Evolutionary conservation across 2,329 filamentous ascomycete species (phyloP), one percentile per base, ranked within the genome.

Genomic region (Drechslerella stenobrocha): DNA sequence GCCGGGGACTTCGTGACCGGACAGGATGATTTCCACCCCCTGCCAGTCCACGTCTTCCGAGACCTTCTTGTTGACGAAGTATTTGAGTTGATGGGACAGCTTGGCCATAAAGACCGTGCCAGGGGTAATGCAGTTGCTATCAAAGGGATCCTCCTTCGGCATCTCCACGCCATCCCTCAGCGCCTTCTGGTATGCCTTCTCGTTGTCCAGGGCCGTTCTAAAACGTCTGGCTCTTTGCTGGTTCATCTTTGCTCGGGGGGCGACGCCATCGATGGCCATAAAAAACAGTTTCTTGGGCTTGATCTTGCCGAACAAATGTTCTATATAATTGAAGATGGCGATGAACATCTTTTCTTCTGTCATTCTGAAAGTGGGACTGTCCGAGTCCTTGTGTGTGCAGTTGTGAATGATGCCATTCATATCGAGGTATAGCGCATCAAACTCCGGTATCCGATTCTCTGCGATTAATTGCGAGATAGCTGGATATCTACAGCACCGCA

Each of bases 381-480:
- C 91, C 22, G 89, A 87, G 78, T 98, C 92, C 75, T 93, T 96
- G 79, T 98, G 93, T 59, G 93, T 98, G 77, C 93, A 98, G 77
- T 98, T 98, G 78, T 98, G 92, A 74, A 98, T 98, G 77, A 98
- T 98, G 72, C 93, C 93, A 78, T 98, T 98, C 93, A 98, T 98
- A 75, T 95, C 89, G 73, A 95, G 81, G 78, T 98, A 98, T 70
- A 98, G 85, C 78, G 89, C 93, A 78, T 98, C 93, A 79, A 98
- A 98, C 78, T 98, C 95, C 71, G 93, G 93, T 77, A 98, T 98
- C 74, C 93, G 88, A 78, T 96, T 98, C 80, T 98, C 93, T 56
- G 92, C 90, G 76, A 98, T 98, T 74, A 98, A 82, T 81, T 97
- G 92, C 52, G 93, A 98, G 77, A 98, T 98, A 70, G 93, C 86